Base-by-base conservation (phyloP, 1,139 yeast species). In the Hansenula sp. region DNA sequence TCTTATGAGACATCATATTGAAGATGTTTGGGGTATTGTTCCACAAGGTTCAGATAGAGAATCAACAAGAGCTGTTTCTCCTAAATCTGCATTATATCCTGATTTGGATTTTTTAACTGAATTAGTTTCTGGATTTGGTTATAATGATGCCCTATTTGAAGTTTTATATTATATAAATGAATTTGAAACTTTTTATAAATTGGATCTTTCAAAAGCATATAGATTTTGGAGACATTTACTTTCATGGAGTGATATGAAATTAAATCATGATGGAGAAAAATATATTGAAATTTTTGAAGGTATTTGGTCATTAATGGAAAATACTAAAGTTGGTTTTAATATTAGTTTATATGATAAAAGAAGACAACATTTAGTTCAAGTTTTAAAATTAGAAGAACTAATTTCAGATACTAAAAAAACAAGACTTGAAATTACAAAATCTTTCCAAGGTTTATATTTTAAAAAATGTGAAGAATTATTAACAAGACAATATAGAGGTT, bases 221-320 rank as follows among this genome's bases (percentile, higher is more conserved):
- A 22, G 36, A 12, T 17, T 53, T 7, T 54, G 58, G 58, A 47
- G 43, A 24, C 33, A 36, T 0, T 29, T 53, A 19, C 27, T 48
- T 36, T 38, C 17, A 14, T 30, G 4, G 43, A 44, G 9, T 18
- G 16, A 5, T 32, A 41, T 17, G 38, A 38, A 5, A 17, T 36
- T 7, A 9, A 13, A 6, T 24, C 12, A 16, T 7, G n/a, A 29
- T 9, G 14, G 4, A 22, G 18, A 17, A 29, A n/a, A 8, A 6
- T 7, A 22, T 25, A 5, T 3, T 4, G 28, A 22, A 24, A 16
- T 24, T 9, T 13, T 35, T n/a, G 33, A 22, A 6, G 12, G 24
- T 1, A 13, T 29, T 17, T 35, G 33, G 38, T 6, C 24, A 3
- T 29, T 35, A 11, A 10, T 22, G 6, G 16, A 22, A 8, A 17